Percentiles rank a stretch among this genome's conserved stretches.
phyloP scores from a whole-genome alignment of 1,284 basidiomycete genomes.

The Rhodotorula sp. region DNA sequence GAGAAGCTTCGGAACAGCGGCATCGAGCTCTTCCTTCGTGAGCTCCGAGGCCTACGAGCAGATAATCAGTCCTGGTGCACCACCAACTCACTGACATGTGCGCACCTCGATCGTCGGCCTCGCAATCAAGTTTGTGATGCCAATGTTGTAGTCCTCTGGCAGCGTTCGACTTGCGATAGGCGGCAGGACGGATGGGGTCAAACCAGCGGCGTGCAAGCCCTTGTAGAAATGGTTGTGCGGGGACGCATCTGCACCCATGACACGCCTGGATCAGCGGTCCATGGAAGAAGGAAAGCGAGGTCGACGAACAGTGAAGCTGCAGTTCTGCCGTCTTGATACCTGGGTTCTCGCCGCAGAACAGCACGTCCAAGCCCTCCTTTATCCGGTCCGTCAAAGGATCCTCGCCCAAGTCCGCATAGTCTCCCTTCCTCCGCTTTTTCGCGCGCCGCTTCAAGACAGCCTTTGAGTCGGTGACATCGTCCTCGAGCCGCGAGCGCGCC shows the following conservation, averaged over 20 bases:
- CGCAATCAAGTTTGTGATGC: slow-evolving; percentile 9
- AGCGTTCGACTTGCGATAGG: background rate
- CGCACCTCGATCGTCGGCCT: slow-evolving; percentile 7
- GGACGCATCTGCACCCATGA: background rate
- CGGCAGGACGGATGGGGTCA: background rate
- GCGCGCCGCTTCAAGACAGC: background rate
- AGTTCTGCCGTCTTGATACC: background rate
- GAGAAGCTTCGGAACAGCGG: background rate
- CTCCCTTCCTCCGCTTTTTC: slow-evolving; percentile 1
- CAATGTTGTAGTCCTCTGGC: background rate
- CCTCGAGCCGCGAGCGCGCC: background rate
- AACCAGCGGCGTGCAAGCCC: background rate
- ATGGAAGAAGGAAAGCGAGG: background rate
- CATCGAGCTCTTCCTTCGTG: background rate
- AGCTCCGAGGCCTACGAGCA: background rate
- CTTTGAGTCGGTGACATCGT: background rate
- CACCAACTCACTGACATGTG: too few species aligned
- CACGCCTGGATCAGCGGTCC: background rate
- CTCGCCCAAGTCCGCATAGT: background rate
- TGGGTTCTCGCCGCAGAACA: slow-evolving; percentile 2
- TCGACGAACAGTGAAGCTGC: background rate
- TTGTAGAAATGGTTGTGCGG: slow-evolving; percentile 4
- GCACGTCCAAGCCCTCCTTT: background rate
- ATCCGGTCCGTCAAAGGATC: background rate
- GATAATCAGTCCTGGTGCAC: too few species aligned